phyloP scores from a whole-genome alignment of 768 basidiomycete species.

The Lactarius hatsudake region DNA sequence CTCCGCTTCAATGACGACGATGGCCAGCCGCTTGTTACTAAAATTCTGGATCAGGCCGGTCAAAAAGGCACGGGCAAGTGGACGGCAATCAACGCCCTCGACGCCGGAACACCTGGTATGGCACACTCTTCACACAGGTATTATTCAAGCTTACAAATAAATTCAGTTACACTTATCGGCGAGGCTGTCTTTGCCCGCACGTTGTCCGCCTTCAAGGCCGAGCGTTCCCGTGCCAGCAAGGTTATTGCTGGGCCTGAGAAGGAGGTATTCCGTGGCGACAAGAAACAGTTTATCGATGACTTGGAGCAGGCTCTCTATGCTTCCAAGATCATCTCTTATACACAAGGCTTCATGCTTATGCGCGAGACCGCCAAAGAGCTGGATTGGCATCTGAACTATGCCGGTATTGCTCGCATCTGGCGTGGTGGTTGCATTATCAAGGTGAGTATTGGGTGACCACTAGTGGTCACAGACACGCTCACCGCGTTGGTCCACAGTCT shows the following conservation, averaged over 20 bases:
- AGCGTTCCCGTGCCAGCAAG: constrained; percentile 92
- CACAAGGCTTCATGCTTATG: constrained; percentile 99
- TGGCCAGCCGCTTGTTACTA: constrained; percentile 84
- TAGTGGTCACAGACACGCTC: constrained; percentile 31
- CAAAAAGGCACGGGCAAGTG: constrained; percentile 99
- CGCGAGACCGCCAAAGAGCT: constrained; percentile 95
- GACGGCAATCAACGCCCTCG: constrained; percentile 97
- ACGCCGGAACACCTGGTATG: constrained; percentile 82
- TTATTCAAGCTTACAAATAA: constrained; percentile 6
- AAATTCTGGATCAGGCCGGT: constrained; percentile 94
- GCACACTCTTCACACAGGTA: constrained; percentile 15
- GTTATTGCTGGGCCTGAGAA: constrained; percentile 85
- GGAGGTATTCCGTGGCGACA: constrained; percentile 95
- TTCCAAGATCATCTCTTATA: constrained; percentile 99
- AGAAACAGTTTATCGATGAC: constrained; percentile 98
- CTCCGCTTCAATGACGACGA: constrained; percentile 97
- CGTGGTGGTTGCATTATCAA: constrained; percentile 99
- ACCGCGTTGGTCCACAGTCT: constrained; percentile 35
- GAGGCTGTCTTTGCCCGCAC: constrained; percentile 99
- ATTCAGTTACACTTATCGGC: constrained; percentile 91
- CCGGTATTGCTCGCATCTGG: constrained; percentile 99
- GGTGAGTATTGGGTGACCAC: constrained; percentile 39
- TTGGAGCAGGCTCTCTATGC: constrained; percentile 99
- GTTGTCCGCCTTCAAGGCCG: constrained; percentile 94
- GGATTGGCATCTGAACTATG: constrained; percentile 92